Base-by-base conservation (phyloP, 345 rosid species). In the Nephelium lappaceum region DNA sequence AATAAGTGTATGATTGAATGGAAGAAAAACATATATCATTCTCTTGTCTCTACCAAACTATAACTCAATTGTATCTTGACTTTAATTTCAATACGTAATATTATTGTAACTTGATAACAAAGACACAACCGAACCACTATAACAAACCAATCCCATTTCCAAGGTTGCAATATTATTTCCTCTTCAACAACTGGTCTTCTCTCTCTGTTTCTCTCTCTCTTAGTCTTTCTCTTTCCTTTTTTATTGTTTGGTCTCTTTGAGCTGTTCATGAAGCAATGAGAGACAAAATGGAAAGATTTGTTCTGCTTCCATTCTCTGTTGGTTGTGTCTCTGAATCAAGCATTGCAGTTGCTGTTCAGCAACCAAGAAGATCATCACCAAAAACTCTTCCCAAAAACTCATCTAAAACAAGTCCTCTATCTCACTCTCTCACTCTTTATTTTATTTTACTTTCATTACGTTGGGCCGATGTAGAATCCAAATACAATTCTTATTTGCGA, bases 311-410 rank as follows among this genome's bases (percentile, higher is more conserved):
- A 27, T 93, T 93, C 86, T 85, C 97, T 11, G 82, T 83, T 27
- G 95, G 97, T 38, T 93, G 97, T 75, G 81, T 91, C 71, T 93
- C 95, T 66, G 91, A 87, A 43, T 88, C 95, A 49, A 89, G 97
- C 75, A 91, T 93, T 65, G 91, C 88, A 31, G 88, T 93, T 1
- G 89, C 81, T 11, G 71, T 72, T 7, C 85, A 71, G 31, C 81
- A 67, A 0, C 77, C 81, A 11, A 75, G 81, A 73, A 80, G 79
- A 78, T 24, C 81, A 16, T 75, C 74, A 45, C 19, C 81, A 15
- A 81, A 72, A 55, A 12, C 83, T 21, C 55, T 45, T 43, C 51
- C 72, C 64, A 58, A 47, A 10, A 68, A 72, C 42, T 75, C 87
- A 31, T 63, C 83, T 72, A 58, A 84, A 58, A 73, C 77, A 83